A percentile compares a stretch with the other conserved stretches of the same genome.
These are phyloP conservation scores for Fraxinus anomala DNA, from an alignment of 257 asterid species.

Conservation along the genomic window DNA sequence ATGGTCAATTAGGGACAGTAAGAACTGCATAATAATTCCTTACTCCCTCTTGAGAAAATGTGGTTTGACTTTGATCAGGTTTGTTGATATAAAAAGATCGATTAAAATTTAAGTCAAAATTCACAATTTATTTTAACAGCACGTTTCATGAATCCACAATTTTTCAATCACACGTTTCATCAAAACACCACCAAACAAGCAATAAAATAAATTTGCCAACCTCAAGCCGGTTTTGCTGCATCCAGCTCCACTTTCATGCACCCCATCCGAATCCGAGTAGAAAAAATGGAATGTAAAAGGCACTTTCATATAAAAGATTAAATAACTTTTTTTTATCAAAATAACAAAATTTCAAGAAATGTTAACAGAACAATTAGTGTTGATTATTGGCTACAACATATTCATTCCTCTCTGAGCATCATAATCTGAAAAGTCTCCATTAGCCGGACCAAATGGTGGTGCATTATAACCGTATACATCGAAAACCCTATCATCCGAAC, in stretches of 20 bases:
- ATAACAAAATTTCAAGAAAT: constrained; percentile 1
- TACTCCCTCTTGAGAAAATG: neutral
- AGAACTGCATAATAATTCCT: no score
- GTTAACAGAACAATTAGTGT: constrained; percentile 8
- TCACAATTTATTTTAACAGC: no score
- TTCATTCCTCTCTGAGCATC: constrained; percentile 68
- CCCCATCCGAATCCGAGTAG: neutral
- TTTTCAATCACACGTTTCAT: no score
- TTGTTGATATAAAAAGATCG: no score
- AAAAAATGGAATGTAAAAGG: neutral
- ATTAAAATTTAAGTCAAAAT: no score
- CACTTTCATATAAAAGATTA: neutral
- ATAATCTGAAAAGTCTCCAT: constrained; percentile 56
- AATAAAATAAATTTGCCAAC: no score
- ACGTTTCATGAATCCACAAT: no score
- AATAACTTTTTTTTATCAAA: neutral
- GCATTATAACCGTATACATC: constrained; percentile 62
- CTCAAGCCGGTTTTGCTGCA: no score
- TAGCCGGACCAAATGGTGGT: constrained; percentile 49
- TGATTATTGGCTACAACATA: constrained; percentile 43
- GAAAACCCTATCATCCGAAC: constrained; percentile 52
- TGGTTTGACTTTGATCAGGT: constrained; percentile 14
- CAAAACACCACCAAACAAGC: no score
- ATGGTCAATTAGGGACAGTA: no score
- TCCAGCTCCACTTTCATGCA: no score